Percentiles rank a stretch among this genome's conserved stretches.
Conservation (phyloP, 495 filamentous ascomycete genomes). For the Tuber umbilicatum region DNA sequence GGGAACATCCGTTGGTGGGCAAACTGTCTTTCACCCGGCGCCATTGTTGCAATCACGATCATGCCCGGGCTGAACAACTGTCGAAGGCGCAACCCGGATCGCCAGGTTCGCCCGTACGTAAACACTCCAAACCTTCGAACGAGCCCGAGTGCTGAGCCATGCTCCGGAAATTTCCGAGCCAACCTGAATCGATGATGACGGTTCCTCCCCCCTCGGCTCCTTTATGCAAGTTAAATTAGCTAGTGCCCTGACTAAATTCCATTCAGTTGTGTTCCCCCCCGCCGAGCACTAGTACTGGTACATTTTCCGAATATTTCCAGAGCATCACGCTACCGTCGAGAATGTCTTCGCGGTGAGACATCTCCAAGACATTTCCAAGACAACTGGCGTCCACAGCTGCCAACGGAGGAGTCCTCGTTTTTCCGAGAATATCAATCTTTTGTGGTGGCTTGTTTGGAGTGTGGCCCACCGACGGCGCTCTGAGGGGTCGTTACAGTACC, state of each 20-base stretch:
- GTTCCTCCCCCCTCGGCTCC: not conserved
- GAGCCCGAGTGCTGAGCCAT: not conserved
- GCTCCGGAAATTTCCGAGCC: not conserved
- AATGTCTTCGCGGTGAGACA: not conserved
- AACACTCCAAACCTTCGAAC: not conserved
- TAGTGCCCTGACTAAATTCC: not conserved
- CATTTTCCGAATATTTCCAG: not conserved
- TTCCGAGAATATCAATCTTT: not conserved
- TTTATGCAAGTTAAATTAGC: not conserved
- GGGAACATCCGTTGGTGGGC: not conserved
- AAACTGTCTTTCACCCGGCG: not conserved
- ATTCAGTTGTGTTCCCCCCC: not conserved
- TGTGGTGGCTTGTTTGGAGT: not conserved
- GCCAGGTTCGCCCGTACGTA: not conserved
- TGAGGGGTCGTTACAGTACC: too few species aligned
- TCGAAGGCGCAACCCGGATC: not conserved
- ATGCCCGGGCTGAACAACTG: not conserved
- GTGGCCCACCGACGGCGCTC: too few species aligned
- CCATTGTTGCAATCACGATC: not conserved
- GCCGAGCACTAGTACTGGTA: not conserved
- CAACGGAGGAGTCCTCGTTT: not conserved
- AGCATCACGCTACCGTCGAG: not conserved
- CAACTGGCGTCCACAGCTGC: not conserved
- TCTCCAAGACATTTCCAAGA: not conserved
- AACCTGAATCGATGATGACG: not conserved